Evolutionary conservation across 1,284 basidiomycete genomes (phyloP).

Genomic region (Trametes hirsuta): DNA sequence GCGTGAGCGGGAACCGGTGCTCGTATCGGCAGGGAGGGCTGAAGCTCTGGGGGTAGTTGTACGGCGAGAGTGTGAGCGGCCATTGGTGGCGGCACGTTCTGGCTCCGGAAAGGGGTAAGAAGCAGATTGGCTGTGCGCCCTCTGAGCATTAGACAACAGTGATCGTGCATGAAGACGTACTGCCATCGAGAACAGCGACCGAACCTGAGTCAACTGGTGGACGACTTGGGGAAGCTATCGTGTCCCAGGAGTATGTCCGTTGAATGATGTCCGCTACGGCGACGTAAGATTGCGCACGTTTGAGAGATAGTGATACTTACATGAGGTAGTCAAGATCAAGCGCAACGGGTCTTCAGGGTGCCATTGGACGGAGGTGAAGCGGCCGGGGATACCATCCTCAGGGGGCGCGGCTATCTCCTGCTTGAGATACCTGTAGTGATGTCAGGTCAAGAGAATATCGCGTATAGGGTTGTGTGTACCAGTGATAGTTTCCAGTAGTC

Average conservation of each 20-base stretch:
- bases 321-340: slow-evolving; percentile 69
- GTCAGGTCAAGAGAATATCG: neutral
- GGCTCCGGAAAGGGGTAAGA: slow-evolving; percentile 90
- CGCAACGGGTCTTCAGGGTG: slow-evolving; percentile 82
- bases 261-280: slow-evolving; percentile 58
- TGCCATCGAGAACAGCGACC: slow-evolving; percentile 91
- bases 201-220: slow-evolving; percentile 82
- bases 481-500: slow-evolving; percentile 96
- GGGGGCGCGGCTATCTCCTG: slow-evolving; percentile 71
- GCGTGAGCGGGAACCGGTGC: slow-evolving; percentile 48
- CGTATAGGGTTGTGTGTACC: slow-evolving; percentile 48
- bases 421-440: slow-evolving; percentile 78
- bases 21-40: slow-evolving; percentile 24
- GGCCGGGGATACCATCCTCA: slow-evolving; percentile 33
- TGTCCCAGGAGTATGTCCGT: slow-evolving; percentile 79
- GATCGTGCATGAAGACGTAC: slow-evolving; percentile 46
- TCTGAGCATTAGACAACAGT: neutral
- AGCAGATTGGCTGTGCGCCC: slow-evolving; percentile 64
- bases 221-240: slow-evolving; percentile 60
- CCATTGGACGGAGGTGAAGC: slow-evolving; percentile 79
- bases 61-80: slow-evolving; percentile 69
- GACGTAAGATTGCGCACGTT: neutral
- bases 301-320: slow-evolving; percentile 45
- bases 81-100: slow-evolving; percentile 97
- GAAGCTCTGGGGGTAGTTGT: slow-evolving; percentile 16